A percentile compares a stretch with the other conserved stretches of the same genome.
Conservation (phyloP, 2,329 filamentous ascomycete genomes). For the Albifimbria verrucaria region DNA sequence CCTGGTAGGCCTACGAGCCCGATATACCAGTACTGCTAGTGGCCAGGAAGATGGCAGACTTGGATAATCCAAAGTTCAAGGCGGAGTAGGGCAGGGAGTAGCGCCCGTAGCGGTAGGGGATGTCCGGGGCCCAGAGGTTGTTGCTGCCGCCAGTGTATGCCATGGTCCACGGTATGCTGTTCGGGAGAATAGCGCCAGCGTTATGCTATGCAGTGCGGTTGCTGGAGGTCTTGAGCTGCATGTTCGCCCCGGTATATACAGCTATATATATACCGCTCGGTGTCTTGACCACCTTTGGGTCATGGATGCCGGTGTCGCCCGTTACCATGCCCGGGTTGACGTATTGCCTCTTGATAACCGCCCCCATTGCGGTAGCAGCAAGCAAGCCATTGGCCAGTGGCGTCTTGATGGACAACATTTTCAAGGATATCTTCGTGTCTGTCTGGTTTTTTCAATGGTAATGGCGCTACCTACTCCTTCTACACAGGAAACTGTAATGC, state of each 20-base stretch:
- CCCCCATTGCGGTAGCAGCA: conserved; percentile 13
- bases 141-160: conserved; percentile 23
- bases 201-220: conserved; percentile 27
- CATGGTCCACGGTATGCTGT: conserved; percentile 26
- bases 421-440: no score
- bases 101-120: conserved; percentile 31
- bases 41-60: conserved; percentile 27
- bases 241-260: conserved; percentile 22
- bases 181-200: conserved; percentile 25
- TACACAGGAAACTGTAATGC: no score
- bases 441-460: no score
- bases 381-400: conserved; percentile 15
- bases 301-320: conserved; percentile 22
- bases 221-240: conserved; percentile 26
- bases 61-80: conserved; percentile 21
- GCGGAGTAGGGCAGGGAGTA: conserved; percentile 31
- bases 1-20: conserved; percentile 25
- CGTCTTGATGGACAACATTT: conserved; percentile 14
- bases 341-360: conserved; percentile 7
- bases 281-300: conserved; percentile 25
- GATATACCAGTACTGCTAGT: conserved; percentile 24
- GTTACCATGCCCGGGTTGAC: conserved; percentile 20
- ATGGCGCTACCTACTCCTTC: no score
- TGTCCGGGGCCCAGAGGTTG: conserved; percentile 51
- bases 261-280: conserved; percentile 21